Evolutionary conservation across 805 yeast species (phyloP), one percentile per base, ranked within the genome.

Genomic region (Candida boidinii): DNA sequence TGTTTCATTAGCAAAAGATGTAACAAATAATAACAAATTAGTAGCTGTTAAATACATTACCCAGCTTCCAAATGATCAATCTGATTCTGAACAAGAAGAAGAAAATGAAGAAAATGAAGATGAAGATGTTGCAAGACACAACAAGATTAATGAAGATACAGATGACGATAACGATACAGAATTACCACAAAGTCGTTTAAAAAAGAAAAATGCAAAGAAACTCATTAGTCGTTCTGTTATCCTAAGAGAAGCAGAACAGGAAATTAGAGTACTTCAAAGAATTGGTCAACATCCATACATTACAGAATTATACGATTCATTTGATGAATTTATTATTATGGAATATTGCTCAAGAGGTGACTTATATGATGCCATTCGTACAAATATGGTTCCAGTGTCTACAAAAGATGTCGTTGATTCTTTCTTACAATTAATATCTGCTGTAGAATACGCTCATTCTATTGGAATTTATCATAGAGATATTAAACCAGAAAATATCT

Each of bases 301-400:
- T 28, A 59, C 71, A 11, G 51, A 59, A 15, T 48, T 72, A 24
- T 56, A 63, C 33, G 77, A 72, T 40, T 58, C 60, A 38, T 72
- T 72, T 44, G 78, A 68, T 43, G 61, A 73, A 9, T 72, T 66
- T 41, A 58, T 72, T 42, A 55, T 72, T 10, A 64, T 87, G 62
- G 95, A 86, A 46, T 86, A 79, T 49, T 85, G 95, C 43, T 69
- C 90, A 6, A 73, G 90, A 39, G 96, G 96, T 37, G 96, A 86
- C 53, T 58, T 86, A 29, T 86, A 83, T 49, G 88, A 82, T 45
- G 84, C 87, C 2, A 80, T 82, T 46, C 81, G 76, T 41, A 57
- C 62, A 39, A 73, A 72, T 18, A 60, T 69, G 29, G 82, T 84
- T 2, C 88, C 90, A 11, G 52, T 69, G 7, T 59, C 73, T 0